These are phyloP conservation scores for Entonaema liquescens DNA, from an alignment of 495 filamentous ascomycete species.

Conservation along the genomic window DNA sequence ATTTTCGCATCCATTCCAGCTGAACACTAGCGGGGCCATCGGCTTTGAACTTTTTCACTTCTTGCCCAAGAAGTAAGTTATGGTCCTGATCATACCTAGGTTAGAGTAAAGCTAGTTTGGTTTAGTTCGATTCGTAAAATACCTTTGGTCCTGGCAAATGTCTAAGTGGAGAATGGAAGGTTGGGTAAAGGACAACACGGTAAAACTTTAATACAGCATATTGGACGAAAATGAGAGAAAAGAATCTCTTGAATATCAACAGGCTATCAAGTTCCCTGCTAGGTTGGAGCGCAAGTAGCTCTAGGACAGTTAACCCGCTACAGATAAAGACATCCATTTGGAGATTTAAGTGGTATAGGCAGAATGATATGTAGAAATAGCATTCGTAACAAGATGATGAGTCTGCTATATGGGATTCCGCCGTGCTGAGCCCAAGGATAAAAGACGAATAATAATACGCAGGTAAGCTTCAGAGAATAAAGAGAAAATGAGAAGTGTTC, in stretches of 20 bases:
- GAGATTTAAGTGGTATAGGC: background rate
- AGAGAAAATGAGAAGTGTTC: background rate
- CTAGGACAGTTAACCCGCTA: conserved; percentile 19
- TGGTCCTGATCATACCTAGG: conserved; percentile 21
- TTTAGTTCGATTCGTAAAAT: background rate
- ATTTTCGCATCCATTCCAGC: conserved; percentile 43
- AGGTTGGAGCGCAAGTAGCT: conserved; percentile 17
- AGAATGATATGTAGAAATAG: background rate
- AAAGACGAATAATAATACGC: too few species aligned
- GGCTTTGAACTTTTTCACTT: conserved; percentile 34
- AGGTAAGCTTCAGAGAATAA: background rate
- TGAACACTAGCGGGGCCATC: conserved; percentile 30
- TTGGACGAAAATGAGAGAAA: conserved; percentile 22
- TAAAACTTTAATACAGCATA: conserved; percentile 36
- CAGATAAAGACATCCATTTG: conserved; percentile 23
- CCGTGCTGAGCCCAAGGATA: background rate
- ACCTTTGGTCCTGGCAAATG: conserved; percentile 46
- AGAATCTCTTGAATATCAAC: conserved; percentile 7
- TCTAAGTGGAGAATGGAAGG: conserved; percentile 44
- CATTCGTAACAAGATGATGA: background rate
- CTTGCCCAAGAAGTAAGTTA: conserved; percentile 38
- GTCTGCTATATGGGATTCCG: background rate
- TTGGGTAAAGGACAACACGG: conserved; percentile 38
- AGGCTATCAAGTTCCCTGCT: background rate
- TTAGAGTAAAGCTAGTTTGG: background rate